A percentile compares a stretch with the other conserved stretches of the same genome.
phyloP scores from a whole-genome alignment of 345 rosid species.

The Eucalyptus decipiens region DNA sequence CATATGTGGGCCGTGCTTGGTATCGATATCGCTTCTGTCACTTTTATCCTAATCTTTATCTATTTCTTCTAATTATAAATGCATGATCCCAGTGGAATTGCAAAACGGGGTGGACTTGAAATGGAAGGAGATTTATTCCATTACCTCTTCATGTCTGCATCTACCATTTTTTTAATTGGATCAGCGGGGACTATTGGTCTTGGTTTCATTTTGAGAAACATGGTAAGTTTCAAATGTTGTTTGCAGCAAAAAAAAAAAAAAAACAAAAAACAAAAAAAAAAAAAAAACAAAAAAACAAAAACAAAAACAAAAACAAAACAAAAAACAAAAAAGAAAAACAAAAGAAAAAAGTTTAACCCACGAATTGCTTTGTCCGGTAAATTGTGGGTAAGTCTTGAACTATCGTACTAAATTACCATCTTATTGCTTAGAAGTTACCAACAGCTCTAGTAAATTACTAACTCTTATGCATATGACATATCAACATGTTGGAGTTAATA shows the following conservation, averaged over 20 bases:
- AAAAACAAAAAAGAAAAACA: fast-evolving
- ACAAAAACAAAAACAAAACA: too few relatives aligned
- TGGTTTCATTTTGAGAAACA: neutral
- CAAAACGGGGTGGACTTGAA: neutral
- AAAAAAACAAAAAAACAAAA: too few relatives aligned
- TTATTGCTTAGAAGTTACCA: neutral
- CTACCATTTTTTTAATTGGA: neutral
- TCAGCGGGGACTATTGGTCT: neutral
- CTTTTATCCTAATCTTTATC: neutral
- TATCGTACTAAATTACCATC: neutral
- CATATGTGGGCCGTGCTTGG: neutral
- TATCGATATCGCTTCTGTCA: neutral
- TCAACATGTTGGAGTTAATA: too few relatives aligned
- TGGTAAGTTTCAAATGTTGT: neutral
- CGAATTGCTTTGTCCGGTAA: neutral
- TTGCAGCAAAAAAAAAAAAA: too few relatives aligned
- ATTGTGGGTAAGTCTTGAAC: neutral
- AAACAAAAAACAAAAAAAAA: fast-evolving
- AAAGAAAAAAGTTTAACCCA: neutral
- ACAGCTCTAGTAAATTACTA: too few relatives aligned
- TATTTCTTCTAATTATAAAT: neutral
- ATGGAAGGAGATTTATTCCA: neutral
- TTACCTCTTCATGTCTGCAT: neutral
- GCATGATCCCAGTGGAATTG: neutral
- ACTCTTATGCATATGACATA: too few relatives aligned